These are phyloP conservation scores for Closterium sp. DNA, from an alignment of 139 green algal genomes.

Conservation along the genomic window DNA sequence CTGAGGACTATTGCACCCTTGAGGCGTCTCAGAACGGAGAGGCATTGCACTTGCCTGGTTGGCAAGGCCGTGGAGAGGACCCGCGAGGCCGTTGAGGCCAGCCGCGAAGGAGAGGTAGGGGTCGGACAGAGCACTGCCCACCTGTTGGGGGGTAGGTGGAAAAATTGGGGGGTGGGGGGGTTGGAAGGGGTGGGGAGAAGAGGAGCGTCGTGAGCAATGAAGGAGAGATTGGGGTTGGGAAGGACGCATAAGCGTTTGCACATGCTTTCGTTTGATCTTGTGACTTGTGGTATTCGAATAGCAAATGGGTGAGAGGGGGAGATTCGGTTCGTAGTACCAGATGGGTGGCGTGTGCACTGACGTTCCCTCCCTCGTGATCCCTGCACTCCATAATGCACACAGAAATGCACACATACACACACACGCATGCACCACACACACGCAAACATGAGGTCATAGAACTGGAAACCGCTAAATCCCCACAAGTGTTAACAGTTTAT, in stretches of 20 bases:
- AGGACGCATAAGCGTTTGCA: too few species aligned
- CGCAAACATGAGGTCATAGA: conserved; percentile 83
- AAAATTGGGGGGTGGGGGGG: background rate
- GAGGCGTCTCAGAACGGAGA: too few species aligned
- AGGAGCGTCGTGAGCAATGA: too few species aligned
- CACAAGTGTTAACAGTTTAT: conserved; percentile 74
- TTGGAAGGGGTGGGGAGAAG: background rate
- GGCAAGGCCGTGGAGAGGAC: conserved; percentile 93
- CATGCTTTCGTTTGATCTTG: too few species aligned
- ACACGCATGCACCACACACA: background rate
- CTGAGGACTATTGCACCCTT: too few species aligned
- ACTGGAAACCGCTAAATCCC: conserved; percentile 68
- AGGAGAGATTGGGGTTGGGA: too few species aligned
- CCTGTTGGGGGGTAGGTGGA: conserved; percentile 5
- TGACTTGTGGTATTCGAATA: too few species aligned
- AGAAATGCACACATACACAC: background rate
- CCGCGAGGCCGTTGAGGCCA: conserved; percentile 91
- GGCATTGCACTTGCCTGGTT: conserved; percentile 88
- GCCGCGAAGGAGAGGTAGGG: conserved; percentile 93
- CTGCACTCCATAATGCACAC: background rate
- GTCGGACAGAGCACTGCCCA: conserved; percentile 90
- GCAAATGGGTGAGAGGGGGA: too few species aligned
- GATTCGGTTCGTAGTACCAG: conserved; percentile 57
- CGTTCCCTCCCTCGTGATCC: conserved; percentile 85
- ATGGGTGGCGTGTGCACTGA: conserved; percentile 90